Evolutionary conservation across 176 grass and related monocot genomes (phyloP), one percentile per base, ranked within the genome.

Genomic region (Cymbopogon citratus): DNA sequence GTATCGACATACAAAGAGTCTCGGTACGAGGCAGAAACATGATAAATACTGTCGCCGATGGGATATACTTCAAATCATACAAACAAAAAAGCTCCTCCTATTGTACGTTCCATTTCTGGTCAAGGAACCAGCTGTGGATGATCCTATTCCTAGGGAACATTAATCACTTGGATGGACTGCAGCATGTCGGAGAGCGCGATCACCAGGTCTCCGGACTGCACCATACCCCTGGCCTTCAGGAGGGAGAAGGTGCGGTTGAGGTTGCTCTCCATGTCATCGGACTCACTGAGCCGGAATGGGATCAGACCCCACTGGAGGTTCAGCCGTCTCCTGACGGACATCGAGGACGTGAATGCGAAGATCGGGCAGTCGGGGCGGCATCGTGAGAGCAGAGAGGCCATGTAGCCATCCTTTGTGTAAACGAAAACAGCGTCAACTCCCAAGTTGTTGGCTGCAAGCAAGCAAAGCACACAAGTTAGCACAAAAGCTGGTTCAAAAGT

Each of bases 241-340:
- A 99, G 80, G 7, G 92, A 83, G 51, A 99, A 99, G 3, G 96
- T 95, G 57, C 96, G 96, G 85, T 91, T 93, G 31, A 99, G 85
- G 36, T 99, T 99, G 81, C 87, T 99, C 77, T 99, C 96, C 96
- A 95, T 99, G 87, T 98, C 92, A 0, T 88, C 92, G 0, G 88
- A 90, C 41, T 95, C 87, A 27, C 80, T 86, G 24, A 95, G 87
- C 28, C 92, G 85, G 71, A 98, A 98, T 6, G 96, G 96, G 43
- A 98, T 98, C 15, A 98, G 87, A 12, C 96, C 96, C 96, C 96
- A 98, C 36, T 95, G 96, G 31, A 98, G 84, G 73, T 98, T 98
- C 79, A 98, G 57, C 28, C 89, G 72, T 41, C 96, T 89, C 67
- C 92, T 83, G 5, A 99, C 85, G 0, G 91, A 88, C 12, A 87